Evolutionary conservation across 2,329 filamentous ascomycete species (phyloP).

Genomic region (Colletotrichum noveboracense): DNA sequence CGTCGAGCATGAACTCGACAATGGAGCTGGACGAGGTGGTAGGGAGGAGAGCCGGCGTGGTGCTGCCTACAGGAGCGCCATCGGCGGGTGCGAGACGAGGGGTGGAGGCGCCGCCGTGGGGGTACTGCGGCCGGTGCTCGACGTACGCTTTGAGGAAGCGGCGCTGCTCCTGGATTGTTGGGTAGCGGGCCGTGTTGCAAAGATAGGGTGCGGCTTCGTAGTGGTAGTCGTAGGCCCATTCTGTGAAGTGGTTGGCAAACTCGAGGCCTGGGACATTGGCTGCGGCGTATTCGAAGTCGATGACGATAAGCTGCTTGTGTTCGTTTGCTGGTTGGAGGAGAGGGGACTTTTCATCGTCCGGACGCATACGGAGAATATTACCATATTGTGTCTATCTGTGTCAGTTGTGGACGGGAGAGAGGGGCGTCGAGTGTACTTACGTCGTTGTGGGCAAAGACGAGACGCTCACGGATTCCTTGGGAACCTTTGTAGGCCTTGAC

Average conservation of each 20-base stretch:
- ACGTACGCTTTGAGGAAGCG: constrained; percentile 89
- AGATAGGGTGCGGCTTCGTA: constrained; percentile 67
- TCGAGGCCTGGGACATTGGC: constrained; percentile 87
- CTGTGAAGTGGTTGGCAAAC: constrained; percentile 97
- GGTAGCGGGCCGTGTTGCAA: constrained; percentile 75
- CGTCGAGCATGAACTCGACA: constrained; percentile 82
- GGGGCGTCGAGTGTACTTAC: constrained; percentile 55
- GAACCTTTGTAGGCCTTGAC: constrained; percentile 72
- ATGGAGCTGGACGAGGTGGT: constrained; percentile 55
- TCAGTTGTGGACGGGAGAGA: not conserved
- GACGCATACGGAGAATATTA: constrained; percentile 82
- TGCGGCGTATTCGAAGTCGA: constrained; percentile 96
- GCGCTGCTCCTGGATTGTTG: constrained; percentile 78
- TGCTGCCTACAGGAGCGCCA: constrained; percentile 16
- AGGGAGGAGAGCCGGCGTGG: constrained; percentile 41
- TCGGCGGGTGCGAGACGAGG: constrained; percentile 52
- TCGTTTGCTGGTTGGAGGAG: constrained; percentile 88
- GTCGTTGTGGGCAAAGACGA: constrained; percentile 98
- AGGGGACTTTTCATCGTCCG: constrained; percentile 78
- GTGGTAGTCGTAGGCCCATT: constrained; percentile 99
- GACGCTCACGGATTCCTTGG: constrained; percentile 70
- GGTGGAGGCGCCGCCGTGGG: constrained; percentile 53
- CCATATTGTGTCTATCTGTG: constrained; percentile 86
- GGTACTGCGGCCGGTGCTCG: constrained; percentile 75
- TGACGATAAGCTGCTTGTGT: constrained; percentile 95